phyloP scores from a whole-genome alignment of 345 rosid species.

The Xanthoceras sorbifolium region DNA sequence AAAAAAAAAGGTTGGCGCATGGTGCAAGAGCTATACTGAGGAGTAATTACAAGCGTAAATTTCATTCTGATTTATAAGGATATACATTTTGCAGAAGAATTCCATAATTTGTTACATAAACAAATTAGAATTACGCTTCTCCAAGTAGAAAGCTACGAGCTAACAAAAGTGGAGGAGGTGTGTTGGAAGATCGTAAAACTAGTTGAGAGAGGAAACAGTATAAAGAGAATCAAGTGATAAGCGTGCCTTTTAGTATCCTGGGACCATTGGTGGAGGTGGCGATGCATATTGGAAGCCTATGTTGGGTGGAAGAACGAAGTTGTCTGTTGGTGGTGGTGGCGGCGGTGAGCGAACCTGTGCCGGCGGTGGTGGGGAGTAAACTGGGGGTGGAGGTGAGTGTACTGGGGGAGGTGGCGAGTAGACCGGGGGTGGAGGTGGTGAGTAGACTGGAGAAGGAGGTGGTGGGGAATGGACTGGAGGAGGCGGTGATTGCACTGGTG shows the following conservation, averaged over 20 bases:
- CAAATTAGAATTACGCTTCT: neutral
- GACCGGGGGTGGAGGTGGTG: slow-evolving; percentile 16
- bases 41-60: neutral
- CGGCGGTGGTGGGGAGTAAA: slow-evolving; percentile 14
- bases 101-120: neutral
- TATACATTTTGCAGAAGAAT: neutral
- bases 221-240: neutral
- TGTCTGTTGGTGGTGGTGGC: slow-evolving; percentile 24
- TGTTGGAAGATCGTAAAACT: slow-evolving; percentile 1
- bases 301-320: slow-evolving; percentile 44
- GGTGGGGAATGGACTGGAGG: neutral
- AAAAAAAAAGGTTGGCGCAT: too few species aligned
- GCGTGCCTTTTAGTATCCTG: slow-evolving; percentile 45
- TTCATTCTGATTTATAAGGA: neutral
- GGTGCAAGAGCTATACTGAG: neutral
- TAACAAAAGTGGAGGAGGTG: slow-evolving; percentile 3
- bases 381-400: slow-evolving; percentile 6
- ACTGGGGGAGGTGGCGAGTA: slow-evolving; percentile 14
- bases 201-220: neutral
- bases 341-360: slow-evolving; percentile 24
- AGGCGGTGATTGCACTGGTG: slow-evolving; percentile 6
- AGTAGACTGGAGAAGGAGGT: neutral
- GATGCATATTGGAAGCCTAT: slow-evolving; percentile 58
- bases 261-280: slow-evolving; percentile 67
- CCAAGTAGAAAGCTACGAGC: neutral